Evolutionary conservation across 306 rosid genomes (phyloP), one percentile per base, ranked within the genome.

Genomic region (Alnus glutinosa): DNA sequence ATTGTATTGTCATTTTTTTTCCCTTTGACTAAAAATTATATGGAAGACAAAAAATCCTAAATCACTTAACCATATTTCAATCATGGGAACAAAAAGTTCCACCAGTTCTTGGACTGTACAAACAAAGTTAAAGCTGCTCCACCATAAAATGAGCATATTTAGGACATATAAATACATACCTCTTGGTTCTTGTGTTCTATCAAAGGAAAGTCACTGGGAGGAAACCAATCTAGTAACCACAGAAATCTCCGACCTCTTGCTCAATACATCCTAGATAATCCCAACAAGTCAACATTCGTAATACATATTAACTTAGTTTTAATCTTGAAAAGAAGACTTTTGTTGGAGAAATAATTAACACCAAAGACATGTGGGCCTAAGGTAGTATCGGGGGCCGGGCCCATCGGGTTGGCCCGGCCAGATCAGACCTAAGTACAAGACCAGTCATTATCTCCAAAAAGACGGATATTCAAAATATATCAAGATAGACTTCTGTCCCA

Each of bases 251-350:
- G 66, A 83, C 85, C 84, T 88, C 84, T 82, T 81, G 82, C 87
- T 78, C 52, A 86, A 83, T 79, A 84, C 84, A 86, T 61, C 97
- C 94, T 87, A 88, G 83, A 83, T 79, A 85, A 89, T 83, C 89
- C 91, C 88, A 68, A 84, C 74, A 85, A 81, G 76, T 75, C 77
- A 77, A 83, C 74, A 75, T 87, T 87, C 80, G 85, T 88, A 80
- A 67, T 76, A 81, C 79, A 70, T 50, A 76, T 76, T 83, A 76
- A 73, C 83, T 55, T 64, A 62, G 72, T 79, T 72, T 39, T 74
- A 66, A 63, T 70, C 70, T 52, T 48, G 70, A 46, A 52, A 50
- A 68, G 14, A 66, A 54, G 23, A 49, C 6, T 71, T 67, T 58
- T n/a, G n/a, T n/a, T n/a, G n/a, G n/a, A n/a, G n/a, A n/a, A n/a